A percentile compares a stretch with the other conserved stretches of the same genome.
These are phyloP conservation scores for Populus hybrid DNA, from an alignment of 441 rosid genomes.

Conservation along the genomic window DNA sequence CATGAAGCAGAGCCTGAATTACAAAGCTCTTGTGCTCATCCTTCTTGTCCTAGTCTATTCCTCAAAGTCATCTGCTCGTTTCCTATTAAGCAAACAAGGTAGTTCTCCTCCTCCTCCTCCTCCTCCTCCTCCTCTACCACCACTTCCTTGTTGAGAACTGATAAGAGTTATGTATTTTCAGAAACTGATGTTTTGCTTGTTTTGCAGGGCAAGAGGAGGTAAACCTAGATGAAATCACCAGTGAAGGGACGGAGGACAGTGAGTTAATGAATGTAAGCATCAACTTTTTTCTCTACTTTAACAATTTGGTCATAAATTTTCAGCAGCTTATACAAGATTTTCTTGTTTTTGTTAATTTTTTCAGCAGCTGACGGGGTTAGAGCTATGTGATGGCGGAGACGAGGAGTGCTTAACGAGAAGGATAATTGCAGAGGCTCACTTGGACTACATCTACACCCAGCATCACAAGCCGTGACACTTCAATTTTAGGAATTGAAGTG, in stretches of 20 bases:
- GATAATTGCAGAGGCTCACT: conserved; percentile 59
- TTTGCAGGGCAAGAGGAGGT: conserved; percentile 31
- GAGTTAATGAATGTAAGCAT: conserved; percentile 34
- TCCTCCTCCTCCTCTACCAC: not conserved
- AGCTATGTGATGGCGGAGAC: conserved; percentile 41
- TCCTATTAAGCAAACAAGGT: conserved; percentile 33
- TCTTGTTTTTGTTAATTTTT: not conserved
- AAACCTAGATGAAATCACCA: conserved; percentile 21
- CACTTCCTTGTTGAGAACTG: not conserved
- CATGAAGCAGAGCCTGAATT: conserved; percentile 46
- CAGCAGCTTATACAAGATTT: not conserved
- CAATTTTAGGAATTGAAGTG: not conserved
- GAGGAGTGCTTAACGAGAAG: conserved; percentile 67
- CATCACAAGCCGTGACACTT: conserved; percentile 48
- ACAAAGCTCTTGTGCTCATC: conserved; percentile 31
- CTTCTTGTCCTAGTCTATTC: conserved; percentile 32
- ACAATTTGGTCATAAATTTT: not conserved
- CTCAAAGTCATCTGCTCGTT: conserved; percentile 32
- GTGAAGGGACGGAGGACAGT: conserved; percentile 28
- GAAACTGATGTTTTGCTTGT: conserved; percentile 6
- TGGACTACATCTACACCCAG: conserved; percentile 83
- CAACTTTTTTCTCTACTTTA: not conserved
- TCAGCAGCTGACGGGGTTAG: conserved; percentile 46
- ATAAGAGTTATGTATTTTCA: not conserved
- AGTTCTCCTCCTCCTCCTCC: not conserved